These are phyloP conservation scores for Apiospora koreana DNA, from an alignment of 2,329 filamentous ascomycete species.

Conservation along the genomic window DNA sequence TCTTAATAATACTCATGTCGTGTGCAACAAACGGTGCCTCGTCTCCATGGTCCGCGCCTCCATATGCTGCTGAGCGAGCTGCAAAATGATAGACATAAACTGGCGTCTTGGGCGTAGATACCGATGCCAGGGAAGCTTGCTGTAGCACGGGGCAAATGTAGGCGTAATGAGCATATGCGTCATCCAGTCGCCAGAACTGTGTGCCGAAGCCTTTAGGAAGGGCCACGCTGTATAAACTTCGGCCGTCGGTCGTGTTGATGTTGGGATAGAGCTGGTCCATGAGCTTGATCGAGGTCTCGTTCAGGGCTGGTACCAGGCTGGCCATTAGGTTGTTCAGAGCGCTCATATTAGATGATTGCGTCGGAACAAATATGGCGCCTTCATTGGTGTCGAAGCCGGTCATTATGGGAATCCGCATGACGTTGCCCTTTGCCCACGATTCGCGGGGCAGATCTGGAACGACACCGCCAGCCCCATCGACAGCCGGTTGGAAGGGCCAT, in stretches of 20 bases:
- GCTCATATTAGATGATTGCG: conserved; percentile 42
- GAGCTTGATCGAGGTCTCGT: conserved; percentile 49
- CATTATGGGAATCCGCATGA: conserved; percentile 61
- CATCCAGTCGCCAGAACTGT: conserved; percentile 59
- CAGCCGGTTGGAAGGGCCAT: conserved; percentile 70
- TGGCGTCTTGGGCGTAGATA: conserved; percentile 21
- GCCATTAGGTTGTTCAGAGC: conserved; percentile 64
- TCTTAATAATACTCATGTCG: conserved; percentile 37
- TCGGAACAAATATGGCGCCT: conserved; percentile 64
- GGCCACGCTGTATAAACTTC: conserved; percentile 40
- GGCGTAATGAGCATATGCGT: conserved; percentile 64
- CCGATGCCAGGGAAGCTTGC: conserved; percentile 49
- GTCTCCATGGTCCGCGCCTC: conserved; percentile 49
- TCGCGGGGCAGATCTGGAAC: conserved; percentile 59
- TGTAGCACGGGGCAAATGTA: conserved; percentile 66
- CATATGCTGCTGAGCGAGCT: conserved; percentile 38
- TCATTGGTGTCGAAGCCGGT: conserved; percentile 74
- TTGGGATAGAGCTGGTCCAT: conserved; percentile 66
- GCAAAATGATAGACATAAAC: conserved; percentile 64
- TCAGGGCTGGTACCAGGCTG: conserved; percentile 59
- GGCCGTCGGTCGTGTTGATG: conserved; percentile 42
- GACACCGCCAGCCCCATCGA: conserved; percentile 56
- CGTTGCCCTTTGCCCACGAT: conserved; percentile 55
- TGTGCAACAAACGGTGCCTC: conserved; percentile 45
- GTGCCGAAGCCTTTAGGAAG: conserved; percentile 43